phyloP scores from a whole-genome alignment of 805 yeast species.

The Lipomyces japonicus region DNA sequence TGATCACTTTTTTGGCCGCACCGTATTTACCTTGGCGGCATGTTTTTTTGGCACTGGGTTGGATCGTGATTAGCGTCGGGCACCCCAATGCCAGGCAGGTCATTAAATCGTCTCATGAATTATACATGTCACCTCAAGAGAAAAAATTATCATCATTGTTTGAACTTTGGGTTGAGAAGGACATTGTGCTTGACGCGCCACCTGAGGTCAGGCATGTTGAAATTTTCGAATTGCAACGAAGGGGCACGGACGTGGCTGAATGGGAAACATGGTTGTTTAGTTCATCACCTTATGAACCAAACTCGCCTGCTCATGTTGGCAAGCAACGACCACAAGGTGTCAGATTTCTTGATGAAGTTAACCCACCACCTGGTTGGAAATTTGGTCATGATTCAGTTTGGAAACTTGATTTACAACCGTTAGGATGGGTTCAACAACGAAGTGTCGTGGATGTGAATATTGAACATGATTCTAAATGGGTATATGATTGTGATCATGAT shows the following conservation, averaged over 20 bases:
- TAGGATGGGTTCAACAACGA: slow-evolving; percentile 51
- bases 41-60: slow-evolving; percentile 23
- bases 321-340: slow-evolving; percentile 66
- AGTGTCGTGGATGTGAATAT: slow-evolving; percentile 37
- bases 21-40: slow-evolving; percentile 29
- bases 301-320: slow-evolving; percentile 45
- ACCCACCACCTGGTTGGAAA: slow-evolving; percentile 71
- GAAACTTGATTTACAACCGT: slow-evolving; percentile 57
- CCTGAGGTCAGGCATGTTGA: slow-evolving; percentile 65
- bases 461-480: slow-evolving; percentile 39
- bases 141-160: slow-evolving; percentile 37
- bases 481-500: slow-evolving; percentile 34
- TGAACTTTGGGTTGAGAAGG: slow-evolving; percentile 42
- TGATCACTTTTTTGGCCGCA: slow-evolving; percentile 42
- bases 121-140: slow-evolving; percentile 33
- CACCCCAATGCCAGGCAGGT: slow-evolving; percentile 26
- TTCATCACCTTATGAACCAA: slow-evolving; percentile 50
- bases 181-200: slow-evolving; percentile 62
- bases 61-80: slow-evolving; percentile 22
- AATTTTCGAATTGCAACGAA: slow-evolving; percentile 69
- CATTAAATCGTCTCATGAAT: slow-evolving; percentile 10
- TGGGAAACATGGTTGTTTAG: slow-evolving; percentile 65
- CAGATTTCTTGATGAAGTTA: slow-evolving; percentile 49
- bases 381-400: slow-evolving; percentile 59
- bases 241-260: slow-evolving; percentile 49